These are phyloP conservation scores for Fraxinus floribunda DNA, from an alignment of 305 asterid species.

Conservation along the genomic window DNA sequence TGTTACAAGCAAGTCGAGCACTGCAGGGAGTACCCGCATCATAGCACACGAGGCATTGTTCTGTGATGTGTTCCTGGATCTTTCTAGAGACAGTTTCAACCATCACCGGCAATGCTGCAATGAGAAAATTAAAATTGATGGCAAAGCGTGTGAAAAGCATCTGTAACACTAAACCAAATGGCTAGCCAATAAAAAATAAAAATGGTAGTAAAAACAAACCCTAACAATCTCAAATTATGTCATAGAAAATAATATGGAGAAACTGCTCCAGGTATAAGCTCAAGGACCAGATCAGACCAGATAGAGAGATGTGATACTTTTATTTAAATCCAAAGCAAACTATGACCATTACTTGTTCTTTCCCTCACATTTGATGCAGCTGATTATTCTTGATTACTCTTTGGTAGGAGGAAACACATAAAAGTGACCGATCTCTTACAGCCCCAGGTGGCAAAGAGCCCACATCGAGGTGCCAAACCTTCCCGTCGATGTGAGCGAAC, in stretches of 20 bases:
- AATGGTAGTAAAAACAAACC: background rate
- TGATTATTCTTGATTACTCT: background rate
- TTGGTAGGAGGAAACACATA: background rate
- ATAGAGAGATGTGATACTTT: background rate
- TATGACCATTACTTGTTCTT: background rate
- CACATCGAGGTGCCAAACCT: too few relatives aligned
- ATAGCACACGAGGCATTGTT: constrained; percentile 90
- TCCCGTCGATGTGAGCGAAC: background rate
- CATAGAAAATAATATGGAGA: background rate
- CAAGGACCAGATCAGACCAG: background rate
- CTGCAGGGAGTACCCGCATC: constrained; percentile 78
- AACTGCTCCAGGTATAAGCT: background rate
- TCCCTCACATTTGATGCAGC: background rate
- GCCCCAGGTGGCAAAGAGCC: too few relatives aligned
- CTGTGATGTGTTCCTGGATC: constrained; percentile 73
- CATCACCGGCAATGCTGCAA: constrained; percentile 84
- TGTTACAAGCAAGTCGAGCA: constrained; percentile 78
- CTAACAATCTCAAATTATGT: background rate
- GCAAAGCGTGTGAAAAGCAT: background rate
- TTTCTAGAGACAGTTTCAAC: constrained; percentile 72
- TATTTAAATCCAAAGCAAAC: background rate
- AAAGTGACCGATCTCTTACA: background rate
- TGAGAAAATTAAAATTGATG: constrained; percentile 17
- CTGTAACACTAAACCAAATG: background rate
- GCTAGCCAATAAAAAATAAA: background rate